Percentiles rank a stretch among this genome's conserved stretches.
phyloP scores from a whole-genome alignment of 352 stramenopile genomes.

The Phytophthora fragariaefolia region DNA sequence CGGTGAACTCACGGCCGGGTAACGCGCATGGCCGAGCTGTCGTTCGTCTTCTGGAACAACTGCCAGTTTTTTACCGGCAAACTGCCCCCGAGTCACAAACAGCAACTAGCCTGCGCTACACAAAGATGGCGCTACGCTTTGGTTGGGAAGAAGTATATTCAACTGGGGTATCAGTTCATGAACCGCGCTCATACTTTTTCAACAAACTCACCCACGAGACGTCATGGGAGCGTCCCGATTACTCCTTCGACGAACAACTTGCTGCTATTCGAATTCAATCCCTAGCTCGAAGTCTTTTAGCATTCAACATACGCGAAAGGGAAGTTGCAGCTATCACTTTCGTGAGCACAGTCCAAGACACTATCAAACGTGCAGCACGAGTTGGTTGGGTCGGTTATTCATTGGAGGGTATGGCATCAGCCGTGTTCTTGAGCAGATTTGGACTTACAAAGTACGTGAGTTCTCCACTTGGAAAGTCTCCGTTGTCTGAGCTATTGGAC shows the following conservation, averaged over 20 bases:
- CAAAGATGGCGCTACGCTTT: constrained; percentile 63
- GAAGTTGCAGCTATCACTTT: constrained; percentile 54
- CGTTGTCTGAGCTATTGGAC: constrained; percentile 43
- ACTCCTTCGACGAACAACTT: constrained; percentile 73
- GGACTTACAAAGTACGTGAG: constrained; percentile 61
- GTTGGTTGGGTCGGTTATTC: constrained; percentile 70
- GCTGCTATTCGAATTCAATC: constrained; percentile 72
- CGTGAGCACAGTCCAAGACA: constrained; percentile 43
- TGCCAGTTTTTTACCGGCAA: constrained; percentile 35
- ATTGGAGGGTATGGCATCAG: constrained; percentile 71
- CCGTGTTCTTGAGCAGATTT: constrained; percentile 62
- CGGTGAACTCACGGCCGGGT: constrained; percentile 48
- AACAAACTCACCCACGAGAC: constrained; percentile 48
- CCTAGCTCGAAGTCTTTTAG: constrained; percentile 57
- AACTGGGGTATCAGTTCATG: background rate
- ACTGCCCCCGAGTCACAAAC: constrained; percentile 24
- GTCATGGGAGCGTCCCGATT: constrained; percentile 64
- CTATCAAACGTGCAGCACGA: constrained; percentile 31
- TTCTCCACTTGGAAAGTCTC: constrained; percentile 34
- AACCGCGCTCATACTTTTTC: constrained; percentile 52
- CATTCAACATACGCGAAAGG: constrained; percentile 29
- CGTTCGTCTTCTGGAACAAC: constrained; percentile 51
- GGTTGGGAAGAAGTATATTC: constrained; percentile 60
- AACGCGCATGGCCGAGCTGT: constrained; percentile 60
- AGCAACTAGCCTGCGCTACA: constrained; percentile 50